Conservation (phyloP, 768 basidiomycete genomes). For the Polyporus arcularius region DNA sequence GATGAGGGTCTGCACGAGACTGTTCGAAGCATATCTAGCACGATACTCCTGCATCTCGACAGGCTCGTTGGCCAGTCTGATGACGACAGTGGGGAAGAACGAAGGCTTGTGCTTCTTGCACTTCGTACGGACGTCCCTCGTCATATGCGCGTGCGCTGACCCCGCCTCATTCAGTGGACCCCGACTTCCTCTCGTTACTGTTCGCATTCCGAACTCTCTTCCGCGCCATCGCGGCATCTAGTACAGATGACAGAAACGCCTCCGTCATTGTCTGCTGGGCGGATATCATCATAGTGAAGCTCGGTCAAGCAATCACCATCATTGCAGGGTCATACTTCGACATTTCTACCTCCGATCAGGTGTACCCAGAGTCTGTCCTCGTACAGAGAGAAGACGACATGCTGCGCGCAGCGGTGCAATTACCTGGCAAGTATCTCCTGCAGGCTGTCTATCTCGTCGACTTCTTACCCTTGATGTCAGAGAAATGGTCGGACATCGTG, state of each 20-base stretch:
- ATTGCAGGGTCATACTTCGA: not conserved
- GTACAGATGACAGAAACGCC: constrained; percentile 19
- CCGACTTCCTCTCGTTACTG: constrained; percentile 38
- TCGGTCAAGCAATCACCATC: constrained; percentile 41
- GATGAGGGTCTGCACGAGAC: constrained; percentile 35
- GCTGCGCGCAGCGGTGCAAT: constrained; percentile 61
- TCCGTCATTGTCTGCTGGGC: constrained; percentile 61
- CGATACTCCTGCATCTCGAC: constrained; percentile 35
- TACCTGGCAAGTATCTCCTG: constrained; percentile 52
- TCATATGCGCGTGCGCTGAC: constrained; percentile 16
- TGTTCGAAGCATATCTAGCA: constrained; percentile 36
- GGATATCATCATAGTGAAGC: constrained; percentile 56
- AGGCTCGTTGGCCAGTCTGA: constrained; percentile 1
- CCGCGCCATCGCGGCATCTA: constrained; percentile 42
- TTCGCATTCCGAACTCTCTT: constrained; percentile 56
- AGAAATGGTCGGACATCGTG: constrained; percentile 52
- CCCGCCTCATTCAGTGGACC: constrained; percentile 32
- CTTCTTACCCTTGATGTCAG: constrained; percentile 36
- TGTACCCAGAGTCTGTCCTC: constrained; percentile 28
- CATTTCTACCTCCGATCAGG: constrained; percentile 4
- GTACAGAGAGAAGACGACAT: constrained; percentile 50
- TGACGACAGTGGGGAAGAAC: constrained; percentile 4
- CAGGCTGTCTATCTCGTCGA: not conserved
- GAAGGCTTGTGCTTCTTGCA: constrained; percentile 7
- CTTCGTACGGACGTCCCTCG: constrained; percentile 20